These are phyloP conservation scores for Trametopsis cervina DNA, from an alignment of 768 basidiomycete genomes.

Conservation along the genomic window DNA sequence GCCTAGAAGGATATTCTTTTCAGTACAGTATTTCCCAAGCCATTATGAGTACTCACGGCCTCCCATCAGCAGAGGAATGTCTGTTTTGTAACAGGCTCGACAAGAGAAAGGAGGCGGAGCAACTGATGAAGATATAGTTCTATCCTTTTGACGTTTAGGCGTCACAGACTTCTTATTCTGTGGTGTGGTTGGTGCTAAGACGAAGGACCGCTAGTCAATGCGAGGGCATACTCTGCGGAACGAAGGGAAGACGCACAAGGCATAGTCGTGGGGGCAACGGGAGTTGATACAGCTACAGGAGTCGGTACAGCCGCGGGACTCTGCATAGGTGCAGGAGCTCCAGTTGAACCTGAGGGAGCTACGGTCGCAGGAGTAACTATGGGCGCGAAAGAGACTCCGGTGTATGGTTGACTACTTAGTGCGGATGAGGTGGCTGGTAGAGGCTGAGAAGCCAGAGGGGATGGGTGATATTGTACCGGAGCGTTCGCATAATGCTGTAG, in stretches of 20 bases:
- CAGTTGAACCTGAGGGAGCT: too few relatives aligned
- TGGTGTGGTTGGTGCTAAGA: too few relatives aligned
- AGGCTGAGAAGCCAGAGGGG: neutral
- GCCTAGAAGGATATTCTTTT: neutral
- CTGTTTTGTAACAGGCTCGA: neutral
- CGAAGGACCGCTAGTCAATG: too few relatives aligned
- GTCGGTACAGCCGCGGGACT: too few relatives aligned
- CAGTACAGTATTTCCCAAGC: neutral
- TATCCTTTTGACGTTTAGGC: too few relatives aligned
- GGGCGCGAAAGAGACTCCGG: neutral
- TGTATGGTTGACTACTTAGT: neutral
- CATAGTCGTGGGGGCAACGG: too few relatives aligned
- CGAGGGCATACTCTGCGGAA: too few relatives aligned
- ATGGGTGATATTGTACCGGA: neutral
- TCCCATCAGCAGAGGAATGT: neutral
- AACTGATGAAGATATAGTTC: too few relatives aligned
- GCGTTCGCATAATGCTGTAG: neutral
- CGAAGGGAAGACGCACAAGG: too few relatives aligned
- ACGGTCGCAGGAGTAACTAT: neutral
- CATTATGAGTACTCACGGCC: neutral
- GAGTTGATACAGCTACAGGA: too few relatives aligned
- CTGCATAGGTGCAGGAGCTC: too few relatives aligned
- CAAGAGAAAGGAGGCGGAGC: neutral
- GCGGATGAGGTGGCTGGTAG: neutral
- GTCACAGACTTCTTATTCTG: too few relatives aligned